phyloP scores from a whole-genome alignment of 192 early-diverging fungal genomes.

The Lunasporangiospora selenospora region DNA sequence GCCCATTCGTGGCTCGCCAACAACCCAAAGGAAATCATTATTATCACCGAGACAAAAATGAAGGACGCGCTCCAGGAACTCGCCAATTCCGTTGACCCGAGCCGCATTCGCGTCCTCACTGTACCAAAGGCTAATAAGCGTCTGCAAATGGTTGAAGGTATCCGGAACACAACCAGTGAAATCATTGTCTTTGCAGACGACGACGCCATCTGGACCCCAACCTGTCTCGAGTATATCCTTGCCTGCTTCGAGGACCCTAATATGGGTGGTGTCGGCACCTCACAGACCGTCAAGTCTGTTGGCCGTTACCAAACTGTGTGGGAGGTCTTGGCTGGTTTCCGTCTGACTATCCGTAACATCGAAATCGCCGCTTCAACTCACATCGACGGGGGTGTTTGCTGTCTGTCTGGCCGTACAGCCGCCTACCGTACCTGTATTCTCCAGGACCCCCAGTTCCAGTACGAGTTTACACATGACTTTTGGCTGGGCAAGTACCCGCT shows the following conservation, averaged over 20 bases:
- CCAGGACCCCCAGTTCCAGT: slow-evolving; percentile 75
- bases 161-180: slow-evolving; percentile 66
- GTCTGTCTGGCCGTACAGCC: slow-evolving; percentile 75
- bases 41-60: slow-evolving; percentile 69
- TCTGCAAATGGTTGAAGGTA: slow-evolving; percentile 73
- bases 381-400: slow-evolving; percentile 78
- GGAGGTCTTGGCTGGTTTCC: slow-evolving; percentile 75
- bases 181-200: slow-evolving; percentile 76
- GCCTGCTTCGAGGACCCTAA: slow-evolving; percentile 75
- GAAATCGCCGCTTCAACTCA: slow-evolving; percentile 77
- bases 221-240: slow-evolving; percentile 67
- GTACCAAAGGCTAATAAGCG: slow-evolving; percentile 70
- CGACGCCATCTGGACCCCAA: slow-evolving; percentile 73
- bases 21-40: slow-evolving; percentile 74
- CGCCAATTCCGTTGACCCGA: slow-evolving; percentile 64
- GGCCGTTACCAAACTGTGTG: slow-evolving; percentile 69
- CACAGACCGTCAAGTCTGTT: slow-evolving; percentile 66
- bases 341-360: slow-evolving; percentile 74
- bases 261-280: slow-evolving; percentile 77
- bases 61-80: slow-evolving; percentile 59
- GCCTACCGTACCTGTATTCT: slow-evolving; percentile 74
- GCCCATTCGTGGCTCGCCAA: slow-evolving; percentile 66
- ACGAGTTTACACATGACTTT: slow-evolving; percentile 75
- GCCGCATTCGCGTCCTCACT: slow-evolving; percentile 59
- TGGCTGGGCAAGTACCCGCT: slow-evolving; percentile 78